A percentile compares a stretch with the other conserved stretches of the same genome.
Conservation (phyloP, 257 asterid species). For the Solanum lignicaule region DNA sequence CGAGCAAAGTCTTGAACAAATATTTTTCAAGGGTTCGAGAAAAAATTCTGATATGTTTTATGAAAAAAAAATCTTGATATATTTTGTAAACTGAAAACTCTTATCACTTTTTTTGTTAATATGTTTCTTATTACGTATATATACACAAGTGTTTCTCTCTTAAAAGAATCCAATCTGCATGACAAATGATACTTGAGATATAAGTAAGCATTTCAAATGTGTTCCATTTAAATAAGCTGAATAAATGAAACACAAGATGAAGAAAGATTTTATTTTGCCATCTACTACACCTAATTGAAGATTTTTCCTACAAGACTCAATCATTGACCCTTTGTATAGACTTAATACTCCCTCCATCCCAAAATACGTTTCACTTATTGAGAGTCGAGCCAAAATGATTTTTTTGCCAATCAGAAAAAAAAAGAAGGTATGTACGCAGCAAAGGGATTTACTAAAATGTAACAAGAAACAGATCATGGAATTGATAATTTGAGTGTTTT, state of each 20-base stretch:
- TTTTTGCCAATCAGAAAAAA: background rate
- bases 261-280: background rate
- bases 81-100: background rate
- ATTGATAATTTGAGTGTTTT: background rate
- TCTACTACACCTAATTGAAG: background rate
- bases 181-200: background rate
- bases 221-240: background rate
- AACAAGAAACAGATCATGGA: background rate
- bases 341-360: background rate
- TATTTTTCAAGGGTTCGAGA: fast-evolving
- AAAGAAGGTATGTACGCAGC: background rate
- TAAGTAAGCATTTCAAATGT: background rate
- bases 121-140: background rate
- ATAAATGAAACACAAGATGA: too few species aligned
- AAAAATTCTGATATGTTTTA: background rate
- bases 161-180: background rate
- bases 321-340: background rate
- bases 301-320: background rate
- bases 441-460: background rate
- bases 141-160: background rate
- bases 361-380: background rate
- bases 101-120: background rate
- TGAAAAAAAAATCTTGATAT: background rate
- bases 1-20: background rate
- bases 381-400: background rate